Evolutionary conservation across 139 green algal species (phyloP).

Genomic region (Zygnema circumcarinatum): DNA sequence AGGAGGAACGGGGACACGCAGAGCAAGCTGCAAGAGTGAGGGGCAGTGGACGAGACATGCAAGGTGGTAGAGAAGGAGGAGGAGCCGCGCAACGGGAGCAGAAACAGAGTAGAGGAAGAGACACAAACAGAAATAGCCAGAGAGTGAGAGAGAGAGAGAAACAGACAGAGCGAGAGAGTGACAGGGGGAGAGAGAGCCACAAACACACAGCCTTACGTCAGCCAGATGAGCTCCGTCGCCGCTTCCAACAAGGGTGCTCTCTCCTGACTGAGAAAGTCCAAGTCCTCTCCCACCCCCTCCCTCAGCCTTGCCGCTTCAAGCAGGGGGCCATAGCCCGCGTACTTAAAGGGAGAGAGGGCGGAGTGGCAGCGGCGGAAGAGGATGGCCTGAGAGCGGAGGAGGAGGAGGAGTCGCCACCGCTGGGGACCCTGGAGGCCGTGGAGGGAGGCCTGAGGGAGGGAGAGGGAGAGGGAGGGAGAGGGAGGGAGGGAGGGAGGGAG

Average conservation of each 20-base stretch:
- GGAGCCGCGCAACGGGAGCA: no score
- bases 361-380: slow-evolving; percentile 79
- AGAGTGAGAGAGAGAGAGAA: slow-evolving; percentile 16
- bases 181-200: no score
- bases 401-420: slow-evolving; percentile 83
- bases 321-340: slow-evolving; percentile 90
- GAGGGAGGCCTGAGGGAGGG: no score
- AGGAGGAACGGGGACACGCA: no score
- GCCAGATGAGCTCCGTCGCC: slow-evolving; percentile 85
- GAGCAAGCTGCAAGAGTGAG: no score
- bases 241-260: slow-evolving; percentile 65
- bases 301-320: slow-evolving; percentile 70
- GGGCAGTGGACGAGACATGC: no score
- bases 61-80: no score
- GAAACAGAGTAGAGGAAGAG: slow-evolving; percentile 17
- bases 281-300: slow-evolving; percentile 11
- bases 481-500: slow-evolving; percentile 64
- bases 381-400: slow-evolving; percentile 70
- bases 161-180: no score
- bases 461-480: neutral
- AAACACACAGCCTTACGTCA: slow-evolving; percentile 71
- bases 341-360: slow-evolving; percentile 89
- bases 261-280: slow-evolving; percentile 67
- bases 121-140: neutral
- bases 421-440: slow-evolving; percentile 68